Percentiles rank a stretch among this genome's conserved stretches.
phyloP scores from a whole-genome alignment of 83 land plant genomes.

The Picea abies region DNA sequence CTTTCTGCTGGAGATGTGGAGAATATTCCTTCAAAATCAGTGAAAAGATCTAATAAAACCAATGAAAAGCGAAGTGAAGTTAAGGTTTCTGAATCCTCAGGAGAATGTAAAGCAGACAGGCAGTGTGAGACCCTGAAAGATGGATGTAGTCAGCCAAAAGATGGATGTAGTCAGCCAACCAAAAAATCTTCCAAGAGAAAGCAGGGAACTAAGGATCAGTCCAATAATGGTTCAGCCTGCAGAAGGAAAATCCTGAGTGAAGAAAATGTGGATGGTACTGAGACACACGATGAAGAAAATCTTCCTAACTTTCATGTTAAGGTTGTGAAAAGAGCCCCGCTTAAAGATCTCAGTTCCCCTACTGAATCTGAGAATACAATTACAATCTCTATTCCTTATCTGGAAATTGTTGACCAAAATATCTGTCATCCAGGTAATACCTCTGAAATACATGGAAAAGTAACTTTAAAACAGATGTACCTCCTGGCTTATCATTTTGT shows the following conservation, averaged over 20 bases:
- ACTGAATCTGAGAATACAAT: neutral
- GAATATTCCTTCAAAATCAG: neutral
- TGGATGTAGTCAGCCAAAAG: too few species aligned
- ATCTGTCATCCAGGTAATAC: neutral
- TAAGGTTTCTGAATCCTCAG: neutral
- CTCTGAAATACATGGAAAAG: neutral
- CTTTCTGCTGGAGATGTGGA: neutral
- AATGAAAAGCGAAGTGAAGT: neutral
- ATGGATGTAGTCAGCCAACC: neutral
- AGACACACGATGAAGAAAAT: neutral
- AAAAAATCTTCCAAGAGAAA: neutral
- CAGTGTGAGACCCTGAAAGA: neutral
- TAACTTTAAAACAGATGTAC: neutral
- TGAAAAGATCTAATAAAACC: neutral
- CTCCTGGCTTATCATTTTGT: constrained; percentile 14
- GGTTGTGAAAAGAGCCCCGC: neutral
- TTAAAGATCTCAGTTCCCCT: neutral
- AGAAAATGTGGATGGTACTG: neutral
- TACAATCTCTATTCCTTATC: neutral
- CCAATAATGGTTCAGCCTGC: neutral
- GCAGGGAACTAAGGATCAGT: neutral
- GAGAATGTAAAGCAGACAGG: neutral
- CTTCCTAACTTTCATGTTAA: neutral
- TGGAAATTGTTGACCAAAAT: neutral
- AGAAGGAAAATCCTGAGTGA: neutral